A percentile compares a stretch with the other conserved stretches of the same genome.
Conservation (phyloP, 306 rosid species). For the Gastrolobium villosum region DNA sequence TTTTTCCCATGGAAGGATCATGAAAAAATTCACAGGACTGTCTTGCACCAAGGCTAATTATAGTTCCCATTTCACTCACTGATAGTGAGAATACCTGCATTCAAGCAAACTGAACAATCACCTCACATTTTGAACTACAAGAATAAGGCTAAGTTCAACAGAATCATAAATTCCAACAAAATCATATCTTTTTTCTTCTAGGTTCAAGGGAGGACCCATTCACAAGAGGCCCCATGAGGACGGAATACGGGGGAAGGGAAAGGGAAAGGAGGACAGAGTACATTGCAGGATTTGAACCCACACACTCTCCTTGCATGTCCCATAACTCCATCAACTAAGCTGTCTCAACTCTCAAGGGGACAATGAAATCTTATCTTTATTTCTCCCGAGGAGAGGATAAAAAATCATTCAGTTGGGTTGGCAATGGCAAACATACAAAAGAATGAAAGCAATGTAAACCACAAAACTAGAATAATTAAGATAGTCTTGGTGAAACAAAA, state of each 20-base stretch:
- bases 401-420: conserved; percentile 22
- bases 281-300: background rate
- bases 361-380: conserved; percentile 2
- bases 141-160: background rate
- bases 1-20: conserved; percentile 74
- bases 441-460: background rate
- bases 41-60: conserved; percentile 74
- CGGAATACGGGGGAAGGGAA: background rate
- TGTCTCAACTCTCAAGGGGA: background rate
- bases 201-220: background rate
- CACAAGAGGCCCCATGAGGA: background rate
- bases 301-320: background rate
- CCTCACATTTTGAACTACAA: conserved; percentile 25
- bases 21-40: conserved; percentile 84
- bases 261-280: background rate
- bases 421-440: conserved; percentile 14
- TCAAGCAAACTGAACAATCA: conserved; percentile 49
- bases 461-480: conserved; percentile 1
- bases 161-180: conserved; percentile 35
- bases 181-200: background rate
- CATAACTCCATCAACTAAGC: background rate
- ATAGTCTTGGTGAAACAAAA: background rate
- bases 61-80: conserved; percentile 82
- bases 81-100: conserved; percentile 84
- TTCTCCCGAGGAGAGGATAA: background rate